phyloP scores from a whole-genome alignment of 176 grass and related monocot species.

The Zea luxurians region DNA sequence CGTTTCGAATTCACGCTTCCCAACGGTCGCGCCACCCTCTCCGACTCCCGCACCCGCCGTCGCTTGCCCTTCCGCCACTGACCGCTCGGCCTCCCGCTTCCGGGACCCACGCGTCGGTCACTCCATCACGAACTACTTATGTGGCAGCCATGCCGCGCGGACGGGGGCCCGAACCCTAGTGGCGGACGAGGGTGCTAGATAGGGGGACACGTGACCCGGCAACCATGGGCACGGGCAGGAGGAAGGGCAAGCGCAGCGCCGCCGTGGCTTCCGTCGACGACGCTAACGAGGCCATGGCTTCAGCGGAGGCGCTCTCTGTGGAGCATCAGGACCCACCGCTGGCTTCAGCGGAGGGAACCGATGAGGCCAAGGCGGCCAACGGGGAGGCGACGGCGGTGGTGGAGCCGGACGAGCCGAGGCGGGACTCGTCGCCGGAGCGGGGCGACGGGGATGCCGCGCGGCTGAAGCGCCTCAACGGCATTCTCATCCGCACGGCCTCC shows the following conservation, averaged over 20 bases:
- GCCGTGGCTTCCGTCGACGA: neutral
- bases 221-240: neutral
- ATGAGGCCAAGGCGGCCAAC: neutral
- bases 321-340: neutral
- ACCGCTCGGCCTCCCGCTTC: constrained; percentile 7
- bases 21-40: constrained; percentile 22
- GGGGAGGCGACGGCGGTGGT: neutral
- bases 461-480: neutral
- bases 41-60: neutral
- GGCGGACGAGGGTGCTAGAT: neutral
- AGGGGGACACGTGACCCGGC: neutral
- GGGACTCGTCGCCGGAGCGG: neutral
- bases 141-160: neutral
- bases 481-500: neutral
- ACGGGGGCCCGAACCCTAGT: neutral
- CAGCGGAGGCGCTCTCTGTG: neutral
- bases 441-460: neutral
- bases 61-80: neutral
- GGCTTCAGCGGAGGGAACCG: neutral
- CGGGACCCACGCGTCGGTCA: neutral
- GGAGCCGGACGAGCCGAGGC: neutral
- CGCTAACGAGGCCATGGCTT: neutral
- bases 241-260: neutral
- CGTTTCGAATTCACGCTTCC: constrained; percentile 30
- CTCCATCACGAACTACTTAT: neutral